These are phyloP conservation scores for Chytriomyces sp. DNA, from an alignment of 192 early-diverging fungal species.

Conservation along the genomic window DNA sequence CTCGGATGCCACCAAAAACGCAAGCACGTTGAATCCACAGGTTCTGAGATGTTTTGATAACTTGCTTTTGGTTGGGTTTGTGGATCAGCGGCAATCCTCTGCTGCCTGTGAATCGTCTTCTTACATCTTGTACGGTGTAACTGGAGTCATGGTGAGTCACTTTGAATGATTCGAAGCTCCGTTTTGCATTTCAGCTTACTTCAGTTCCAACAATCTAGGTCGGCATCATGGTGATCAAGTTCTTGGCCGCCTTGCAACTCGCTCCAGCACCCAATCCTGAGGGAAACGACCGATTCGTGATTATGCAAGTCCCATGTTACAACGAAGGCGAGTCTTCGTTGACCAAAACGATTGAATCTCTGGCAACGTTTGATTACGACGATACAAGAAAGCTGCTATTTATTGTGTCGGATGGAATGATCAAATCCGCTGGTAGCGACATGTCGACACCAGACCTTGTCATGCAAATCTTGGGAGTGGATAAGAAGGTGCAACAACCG, in stretches of 20 bases:
- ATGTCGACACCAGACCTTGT: conserved; percentile 90
- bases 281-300: conserved; percentile 86
- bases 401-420: conserved; percentile 93
- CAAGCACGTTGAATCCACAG: conserved; percentile 71
- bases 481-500: conserved; percentile 71
- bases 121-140: conserved; percentile 81
- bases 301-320: conserved; percentile 93
- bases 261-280: conserved; percentile 77
- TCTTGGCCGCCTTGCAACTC: conserved; percentile 92
- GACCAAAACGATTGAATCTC: conserved; percentile 88
- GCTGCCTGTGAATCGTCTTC: conserved; percentile 73
- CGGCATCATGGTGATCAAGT: conserved; percentile 88
- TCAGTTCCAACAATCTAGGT: conserved; percentile 18
- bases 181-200: too few relatives aligned
- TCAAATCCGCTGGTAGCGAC: conserved; percentile 92
- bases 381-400: conserved; percentile 95
- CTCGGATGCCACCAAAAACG: conserved; percentile 53
- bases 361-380: conserved; percentile 86
- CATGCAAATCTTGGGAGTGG: conserved; percentile 89
- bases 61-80: conserved; percentile 83
- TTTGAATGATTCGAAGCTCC: too few relatives aligned
- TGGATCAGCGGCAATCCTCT: conserved; percentile 79
- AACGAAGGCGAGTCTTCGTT: conserved; percentile 96
- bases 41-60: conserved; percentile 78
- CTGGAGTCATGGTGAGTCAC: conserved; percentile 69